phyloP scores from a whole-genome alignment of 176 grass and related monocot genomes.

The Juncus effusus region DNA sequence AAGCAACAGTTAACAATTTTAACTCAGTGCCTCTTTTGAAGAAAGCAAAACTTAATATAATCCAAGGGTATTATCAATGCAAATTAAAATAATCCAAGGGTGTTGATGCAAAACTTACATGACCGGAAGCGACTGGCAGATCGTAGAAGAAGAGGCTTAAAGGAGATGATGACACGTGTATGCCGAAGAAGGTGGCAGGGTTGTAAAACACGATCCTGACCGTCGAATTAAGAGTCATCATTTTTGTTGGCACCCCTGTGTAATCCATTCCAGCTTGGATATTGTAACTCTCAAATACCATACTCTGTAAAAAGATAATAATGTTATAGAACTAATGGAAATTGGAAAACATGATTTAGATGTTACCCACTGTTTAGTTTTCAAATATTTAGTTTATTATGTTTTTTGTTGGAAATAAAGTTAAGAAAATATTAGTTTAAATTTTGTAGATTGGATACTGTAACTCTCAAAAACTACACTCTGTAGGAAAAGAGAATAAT shows the following conservation, averaged over 20 bases:
- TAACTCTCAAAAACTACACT: slow-evolving; percentile 25
- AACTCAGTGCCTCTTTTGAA: neutral
- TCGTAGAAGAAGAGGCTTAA: slow-evolving; percentile 71
- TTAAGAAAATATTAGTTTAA: too few relatives aligned
- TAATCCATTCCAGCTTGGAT: slow-evolving; percentile 94
- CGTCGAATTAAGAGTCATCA: slow-evolving; percentile 87
- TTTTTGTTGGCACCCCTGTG: slow-evolving; percentile 92
- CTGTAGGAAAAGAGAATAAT: too few relatives aligned
- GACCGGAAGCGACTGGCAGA: slow-evolving; percentile 76
- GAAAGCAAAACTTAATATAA: neutral
- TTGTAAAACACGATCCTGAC: slow-evolving; percentile 84
- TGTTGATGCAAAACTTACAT: slow-evolving; percentile 38
- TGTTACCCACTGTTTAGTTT: too few relatives aligned
- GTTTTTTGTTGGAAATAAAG: too few relatives aligned
- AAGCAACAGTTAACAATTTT: neutral
- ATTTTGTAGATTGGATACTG: slow-evolving; percentile 48
- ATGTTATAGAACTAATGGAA: too few relatives aligned
- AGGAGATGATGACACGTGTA: slow-evolving; percentile 81
- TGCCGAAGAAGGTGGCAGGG: slow-evolving; percentile 90
- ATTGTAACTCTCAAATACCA: slow-evolving; percentile 89
- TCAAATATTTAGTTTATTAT: too few relatives aligned
- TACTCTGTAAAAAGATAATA: slow-evolving; percentile 38
- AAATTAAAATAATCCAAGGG: slow-evolving; percentile 8
- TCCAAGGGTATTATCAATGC: neutral
- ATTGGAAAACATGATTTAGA: too few relatives aligned